phyloP scores from a whole-genome alignment of 148 eudicot genomes.

The Agrostemma githago region DNA sequence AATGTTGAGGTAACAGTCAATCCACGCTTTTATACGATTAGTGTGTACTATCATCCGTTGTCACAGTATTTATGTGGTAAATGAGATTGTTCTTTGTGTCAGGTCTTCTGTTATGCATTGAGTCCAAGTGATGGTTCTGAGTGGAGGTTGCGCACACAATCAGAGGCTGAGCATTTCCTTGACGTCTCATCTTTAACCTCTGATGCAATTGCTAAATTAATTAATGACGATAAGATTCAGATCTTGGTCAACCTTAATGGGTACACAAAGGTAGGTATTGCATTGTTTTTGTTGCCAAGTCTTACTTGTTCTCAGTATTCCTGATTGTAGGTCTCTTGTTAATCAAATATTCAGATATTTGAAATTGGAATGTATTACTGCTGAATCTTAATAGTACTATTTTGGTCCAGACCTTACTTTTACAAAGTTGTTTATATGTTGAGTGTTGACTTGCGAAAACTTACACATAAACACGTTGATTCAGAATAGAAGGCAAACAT shows the following conservation, averaged over 20 bases:
- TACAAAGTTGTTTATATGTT: too few relatives aligned
- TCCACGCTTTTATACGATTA: background rate
- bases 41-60: background rate
- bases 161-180: conserved; percentile 82
- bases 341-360: too few relatives aligned
- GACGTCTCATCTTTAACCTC: conserved; percentile 91
- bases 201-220: conserved; percentile 74
- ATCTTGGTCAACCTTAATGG: conserved; percentile 93
- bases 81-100: conserved; percentile 15
- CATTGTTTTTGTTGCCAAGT: conserved; percentile 1
- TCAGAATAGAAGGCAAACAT: too few relatives aligned
- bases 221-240: conserved; percentile 84
- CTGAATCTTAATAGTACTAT: too few relatives aligned
- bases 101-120: conserved; percentile 96
- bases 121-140: conserved; percentile 94
- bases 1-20: conserved; percentile 62
- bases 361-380: too few relatives aligned
- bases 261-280: conserved; percentile 92
- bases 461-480: too few relatives aligned
- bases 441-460: too few relatives aligned
- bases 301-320: background rate
- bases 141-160: conserved; percentile 83
- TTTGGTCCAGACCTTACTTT: too few relatives aligned
- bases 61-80: background rate
- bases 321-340: background rate